Percentiles rank a stretch among this genome's conserved stretches.
Conservation (phyloP, 2,329 filamentous ascomycete genomes). For the Ophiostoma sp. region DNA sequence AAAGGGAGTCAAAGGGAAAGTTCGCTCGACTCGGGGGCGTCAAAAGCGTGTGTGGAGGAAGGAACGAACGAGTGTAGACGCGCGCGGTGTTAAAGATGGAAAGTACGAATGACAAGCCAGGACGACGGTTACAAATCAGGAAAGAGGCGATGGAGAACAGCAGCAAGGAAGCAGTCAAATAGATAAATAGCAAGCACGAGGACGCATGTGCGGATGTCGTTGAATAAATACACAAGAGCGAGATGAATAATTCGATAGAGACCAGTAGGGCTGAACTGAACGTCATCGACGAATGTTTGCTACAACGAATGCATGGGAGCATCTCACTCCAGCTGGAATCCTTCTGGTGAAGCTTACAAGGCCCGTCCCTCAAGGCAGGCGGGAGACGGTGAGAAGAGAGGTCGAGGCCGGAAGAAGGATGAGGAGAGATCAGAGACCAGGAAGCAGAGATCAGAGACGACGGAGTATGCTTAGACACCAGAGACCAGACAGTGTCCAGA, state of each 20-base stretch:
- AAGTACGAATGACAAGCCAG: slow-evolving; percentile 11
- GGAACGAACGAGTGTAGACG: slow-evolving; percentile 15
- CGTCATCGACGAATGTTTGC: not conserved
- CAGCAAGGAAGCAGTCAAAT: not conserved
- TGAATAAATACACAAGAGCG: not conserved
- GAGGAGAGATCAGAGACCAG: no score
- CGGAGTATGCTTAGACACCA: no score
- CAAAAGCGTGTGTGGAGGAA: slow-evolving; percentile 2
- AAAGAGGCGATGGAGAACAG: not conserved
- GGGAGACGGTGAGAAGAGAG: not conserved
- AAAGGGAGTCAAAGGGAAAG: not conserved
- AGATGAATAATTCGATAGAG: not conserved
- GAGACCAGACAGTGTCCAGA: not conserved
- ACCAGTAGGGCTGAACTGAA: not conserved
- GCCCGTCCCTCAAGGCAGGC: not conserved
- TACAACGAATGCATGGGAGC: not conserved
- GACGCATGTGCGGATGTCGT: not conserved
- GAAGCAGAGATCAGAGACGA: no score
- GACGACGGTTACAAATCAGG: not conserved
- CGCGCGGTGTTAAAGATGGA: slow-evolving; percentile 11
- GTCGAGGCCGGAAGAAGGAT: no score
- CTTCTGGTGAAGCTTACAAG: not conserved
- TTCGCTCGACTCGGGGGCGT: not conserved
- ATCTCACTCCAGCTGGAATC: not conserved
- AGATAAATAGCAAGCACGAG: not conserved